Conservation (phyloP, 2,329 filamentous ascomycete genomes). For the Microsporum audouinii region DNA sequence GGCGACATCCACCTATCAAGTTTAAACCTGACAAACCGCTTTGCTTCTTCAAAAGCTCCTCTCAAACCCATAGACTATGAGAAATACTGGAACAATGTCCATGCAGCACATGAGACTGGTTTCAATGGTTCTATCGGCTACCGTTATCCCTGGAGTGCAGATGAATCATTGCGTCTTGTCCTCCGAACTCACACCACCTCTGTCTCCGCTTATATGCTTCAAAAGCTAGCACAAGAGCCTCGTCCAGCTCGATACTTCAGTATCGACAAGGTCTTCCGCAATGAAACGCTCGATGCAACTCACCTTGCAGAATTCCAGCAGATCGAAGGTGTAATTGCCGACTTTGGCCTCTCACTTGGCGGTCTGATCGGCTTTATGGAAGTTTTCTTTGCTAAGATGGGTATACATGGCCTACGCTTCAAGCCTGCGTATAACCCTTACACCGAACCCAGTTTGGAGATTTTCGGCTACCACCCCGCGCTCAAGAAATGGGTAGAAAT, state of each 20-base stretch:
- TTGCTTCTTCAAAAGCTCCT: conserved; percentile 35
- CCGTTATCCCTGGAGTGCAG: conserved; percentile 81
- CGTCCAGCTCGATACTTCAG: conserved; percentile 93
- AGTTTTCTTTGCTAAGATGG: conserved; percentile 94
- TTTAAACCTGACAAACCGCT: conserved; percentile 32
- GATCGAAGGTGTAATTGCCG: conserved; percentile 95
- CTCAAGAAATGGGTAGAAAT: conserved; percentile 90
- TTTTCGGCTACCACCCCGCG: conserved; percentile 88
- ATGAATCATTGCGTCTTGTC: conserved; percentile 77
- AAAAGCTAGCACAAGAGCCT: conserved; percentile 73
- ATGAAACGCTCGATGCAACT: conserved; percentile 93
- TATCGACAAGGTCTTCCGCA: conserved; percentile 95
- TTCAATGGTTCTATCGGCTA: conserved; percentile 95
- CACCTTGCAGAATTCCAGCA: conserved; percentile 98
- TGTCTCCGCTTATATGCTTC: conserved; percentile 78
- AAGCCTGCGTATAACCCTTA: conserved; percentile 96
- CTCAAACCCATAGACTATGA: conserved; percentile 55
- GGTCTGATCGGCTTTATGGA: conserved; percentile 91
- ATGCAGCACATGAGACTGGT: conserved; percentile 75
- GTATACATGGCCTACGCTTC: conserved; percentile 75
- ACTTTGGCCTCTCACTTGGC: conserved; percentile 84
- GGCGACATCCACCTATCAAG: conserved; percentile 28
- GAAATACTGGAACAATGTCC: conserved; percentile 78
- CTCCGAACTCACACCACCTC: conserved; percentile 94
- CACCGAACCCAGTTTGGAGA: conserved; percentile 95